Conservation (phyloP, 805 yeast genomes). For the Wickerhamomyces kurtzmanii region DNA sequence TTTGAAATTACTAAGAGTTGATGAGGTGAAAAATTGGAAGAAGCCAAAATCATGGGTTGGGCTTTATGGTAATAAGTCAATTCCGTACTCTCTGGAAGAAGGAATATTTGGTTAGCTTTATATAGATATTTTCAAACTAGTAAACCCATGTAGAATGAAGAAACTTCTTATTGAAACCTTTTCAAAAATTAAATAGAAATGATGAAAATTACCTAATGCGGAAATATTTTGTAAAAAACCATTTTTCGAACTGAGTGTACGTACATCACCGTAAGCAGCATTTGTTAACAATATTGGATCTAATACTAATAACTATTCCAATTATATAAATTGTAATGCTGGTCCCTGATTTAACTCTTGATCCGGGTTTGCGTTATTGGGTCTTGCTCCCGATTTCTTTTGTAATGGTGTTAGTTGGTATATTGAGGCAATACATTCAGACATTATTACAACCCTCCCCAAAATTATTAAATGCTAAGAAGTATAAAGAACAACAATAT, state of each 20-base stretch:
- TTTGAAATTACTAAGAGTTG: slow-evolving; percentile 16
- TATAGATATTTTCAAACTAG: too few species aligned
- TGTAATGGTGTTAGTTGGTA: slow-evolving; percentile 84
- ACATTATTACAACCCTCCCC: slow-evolving; percentile 49
- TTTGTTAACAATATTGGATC: too few species aligned
- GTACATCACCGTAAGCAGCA: too few species aligned
- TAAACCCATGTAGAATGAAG: too few species aligned
- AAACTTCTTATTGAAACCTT: too few species aligned
- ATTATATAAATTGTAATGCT: too few species aligned
- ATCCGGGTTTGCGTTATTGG: slow-evolving; percentile 82
- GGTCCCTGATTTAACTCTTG: slow-evolving; percentile 53
- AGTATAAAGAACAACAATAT: slow-evolving; percentile 54
- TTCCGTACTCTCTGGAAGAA: slow-evolving; percentile 62
- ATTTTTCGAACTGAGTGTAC: too few species aligned
- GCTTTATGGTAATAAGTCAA: slow-evolving; percentile 66
- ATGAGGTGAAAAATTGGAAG: slow-evolving; percentile 22
- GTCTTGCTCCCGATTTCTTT: slow-evolving; percentile 82
- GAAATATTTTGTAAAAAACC: too few species aligned
- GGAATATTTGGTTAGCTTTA: slow-evolving; percentile 70
- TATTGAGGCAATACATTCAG: slow-evolving; percentile 63
- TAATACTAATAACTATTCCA: too few species aligned
- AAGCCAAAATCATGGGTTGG: slow-evolving; percentile 79
- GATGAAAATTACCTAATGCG: too few species aligned
- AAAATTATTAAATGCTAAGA: slow-evolving; percentile 39
- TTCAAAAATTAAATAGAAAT: too few species aligned